Evolutionary conservation across 2,329 filamentous ascomycete genomes (phyloP).

Genomic region (Verticillium albo-atrum): DNA sequence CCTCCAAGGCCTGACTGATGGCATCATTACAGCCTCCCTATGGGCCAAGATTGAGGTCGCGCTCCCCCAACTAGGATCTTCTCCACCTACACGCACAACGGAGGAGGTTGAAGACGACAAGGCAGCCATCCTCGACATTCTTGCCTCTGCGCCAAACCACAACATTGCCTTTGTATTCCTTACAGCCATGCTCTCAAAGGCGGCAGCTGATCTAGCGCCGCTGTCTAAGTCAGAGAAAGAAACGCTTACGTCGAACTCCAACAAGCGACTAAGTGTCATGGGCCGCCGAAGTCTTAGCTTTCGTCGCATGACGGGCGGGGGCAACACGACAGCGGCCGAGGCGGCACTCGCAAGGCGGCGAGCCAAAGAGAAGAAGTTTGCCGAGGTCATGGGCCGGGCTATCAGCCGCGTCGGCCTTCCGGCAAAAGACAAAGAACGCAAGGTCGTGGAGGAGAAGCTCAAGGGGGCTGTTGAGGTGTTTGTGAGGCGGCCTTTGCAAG

Average conservation of each 20-base stretch:
- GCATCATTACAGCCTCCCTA: slow-evolving; percentile 65
- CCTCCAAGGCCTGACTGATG: slow-evolving; percentile 69
- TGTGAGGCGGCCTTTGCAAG: slow-evolving; percentile 18
- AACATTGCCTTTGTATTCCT: slow-evolving; percentile 89
- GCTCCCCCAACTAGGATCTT: slow-evolving; percentile 37
- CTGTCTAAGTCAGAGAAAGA: slow-evolving; percentile 32
- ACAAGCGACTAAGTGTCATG: slow-evolving; percentile 14
- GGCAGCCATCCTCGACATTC: slow-evolving; percentile 62
- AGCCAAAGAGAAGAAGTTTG: slow-evolving; percentile 56
- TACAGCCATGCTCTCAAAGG: slow-evolving; percentile 64
- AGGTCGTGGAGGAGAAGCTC: slow-evolving; percentile 58
- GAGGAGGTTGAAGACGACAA: slow-evolving; percentile 38
- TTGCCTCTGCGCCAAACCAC: slow-evolving; percentile 68
- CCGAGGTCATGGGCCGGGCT: slow-evolving; percentile 59
- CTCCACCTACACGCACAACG: neutral
- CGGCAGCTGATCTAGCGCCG: slow-evolving; percentile 43
- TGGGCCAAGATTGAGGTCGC: slow-evolving; percentile 67
- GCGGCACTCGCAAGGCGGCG: slow-evolving; percentile 43
- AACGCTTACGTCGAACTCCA: slow-evolving; percentile 19
- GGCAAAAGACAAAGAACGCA: slow-evolving; percentile 49
- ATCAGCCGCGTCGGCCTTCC: slow-evolving; percentile 49
- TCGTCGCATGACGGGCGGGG: slow-evolving; percentile 18
- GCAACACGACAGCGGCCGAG: slow-evolving; percentile 9
- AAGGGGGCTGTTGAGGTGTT: slow-evolving; percentile 68
- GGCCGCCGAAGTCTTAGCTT: slow-evolving; percentile 44